These are phyloP conservation scores for Tylopilus balloui DNA, from an alignment of 768 basidiomycete species.

Conservation along the genomic window DNA sequence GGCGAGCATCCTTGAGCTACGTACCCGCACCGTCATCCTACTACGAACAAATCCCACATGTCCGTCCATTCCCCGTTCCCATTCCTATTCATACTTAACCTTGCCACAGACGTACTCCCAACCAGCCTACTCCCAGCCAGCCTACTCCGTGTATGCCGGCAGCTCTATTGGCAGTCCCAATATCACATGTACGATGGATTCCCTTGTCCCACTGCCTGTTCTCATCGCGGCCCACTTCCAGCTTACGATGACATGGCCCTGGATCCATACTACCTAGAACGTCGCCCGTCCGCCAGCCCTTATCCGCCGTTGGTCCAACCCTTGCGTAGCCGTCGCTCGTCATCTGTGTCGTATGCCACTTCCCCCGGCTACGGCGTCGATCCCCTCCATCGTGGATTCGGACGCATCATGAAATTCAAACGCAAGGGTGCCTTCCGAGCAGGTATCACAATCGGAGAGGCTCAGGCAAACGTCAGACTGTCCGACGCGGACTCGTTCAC, in stretches of 20 bases:
- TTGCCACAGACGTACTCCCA: conserved; percentile 35
- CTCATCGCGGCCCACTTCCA: conserved; percentile 18
- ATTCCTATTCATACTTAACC: conserved; percentile 1
- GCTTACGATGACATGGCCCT: conserved; percentile 54
- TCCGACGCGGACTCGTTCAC: conserved; percentile 62
- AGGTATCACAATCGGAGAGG: conserved; percentile 65
- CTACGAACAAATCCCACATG: conserved; percentile 40
- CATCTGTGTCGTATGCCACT: conserved; percentile 38
- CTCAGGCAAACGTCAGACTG: conserved; percentile 57
- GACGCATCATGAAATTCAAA: conserved; percentile 64
- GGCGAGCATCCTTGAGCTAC: conserved; percentile 35
- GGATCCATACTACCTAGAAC: conserved; percentile 47
- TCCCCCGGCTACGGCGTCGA: conserved; percentile 36
- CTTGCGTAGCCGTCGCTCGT: conserved; percentile 34
- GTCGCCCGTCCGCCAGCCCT: conserved; percentile 10
- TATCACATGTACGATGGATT: conserved; percentile 38
- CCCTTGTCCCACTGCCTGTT: not conserved
- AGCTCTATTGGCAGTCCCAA: conserved; percentile 38
- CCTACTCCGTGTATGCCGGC: conserved; percentile 46
- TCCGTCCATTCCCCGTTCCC: conserved; percentile 22
- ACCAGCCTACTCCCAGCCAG: conserved; percentile 41
- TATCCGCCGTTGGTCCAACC: conserved; percentile 26
- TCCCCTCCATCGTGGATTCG: conserved; percentile 45
- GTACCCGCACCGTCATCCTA: conserved; percentile 34
- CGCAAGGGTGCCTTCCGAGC: conserved; percentile 62